A percentile compares a stretch with the other conserved stretches of the same genome.
These are phyloP conservation scores for Talaromyces sp. DNA, from an alignment of 2,329 filamentous ascomycete species.

Conservation along the genomic window DNA sequence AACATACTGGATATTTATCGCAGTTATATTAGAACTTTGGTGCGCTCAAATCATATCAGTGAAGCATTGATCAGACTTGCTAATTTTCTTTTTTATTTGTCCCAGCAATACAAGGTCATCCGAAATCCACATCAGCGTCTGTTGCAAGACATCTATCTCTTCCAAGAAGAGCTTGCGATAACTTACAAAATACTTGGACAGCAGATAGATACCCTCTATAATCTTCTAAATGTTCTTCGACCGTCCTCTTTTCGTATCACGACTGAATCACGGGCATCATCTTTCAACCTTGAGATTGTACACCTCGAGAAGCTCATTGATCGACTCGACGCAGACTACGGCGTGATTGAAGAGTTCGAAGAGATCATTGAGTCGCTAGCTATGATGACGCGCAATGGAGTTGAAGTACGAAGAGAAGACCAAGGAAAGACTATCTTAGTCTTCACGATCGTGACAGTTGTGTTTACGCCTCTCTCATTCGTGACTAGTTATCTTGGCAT, in stretches of 20 bases:
- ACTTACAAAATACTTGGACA: background rate
- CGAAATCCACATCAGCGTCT: constrained; percentile 8
- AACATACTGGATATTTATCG: constrained; percentile 6
- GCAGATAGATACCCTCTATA: background rate
- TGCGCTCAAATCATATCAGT: too few relatives aligned
- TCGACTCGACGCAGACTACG: background rate
- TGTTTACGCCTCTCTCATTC: constrained; percentile 37
- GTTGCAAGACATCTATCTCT: constrained; percentile 8
- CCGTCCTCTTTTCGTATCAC: background rate
- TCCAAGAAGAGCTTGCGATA: constrained; percentile 5
- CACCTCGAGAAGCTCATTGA: background rate
- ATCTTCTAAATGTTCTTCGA: background rate
- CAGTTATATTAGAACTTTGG: too few relatives aligned
- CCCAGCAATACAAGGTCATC: constrained; percentile 9
- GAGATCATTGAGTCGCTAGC: background rate
- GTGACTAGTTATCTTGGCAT: constrained; percentile 37
- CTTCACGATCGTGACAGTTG: constrained; percentile 35
- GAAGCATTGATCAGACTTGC: too few relatives aligned
- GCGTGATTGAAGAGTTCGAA: background rate
- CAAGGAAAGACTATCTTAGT: constrained; percentile 29
- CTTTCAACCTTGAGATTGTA: background rate
- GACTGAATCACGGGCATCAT: background rate
- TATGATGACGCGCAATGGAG: background rate
- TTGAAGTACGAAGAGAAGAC: background rate
- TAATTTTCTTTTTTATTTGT: background rate